phyloP scores from a whole-genome alignment of 768 basidiomycete genomes.

The Hygrophorus pudorinus region DNA sequence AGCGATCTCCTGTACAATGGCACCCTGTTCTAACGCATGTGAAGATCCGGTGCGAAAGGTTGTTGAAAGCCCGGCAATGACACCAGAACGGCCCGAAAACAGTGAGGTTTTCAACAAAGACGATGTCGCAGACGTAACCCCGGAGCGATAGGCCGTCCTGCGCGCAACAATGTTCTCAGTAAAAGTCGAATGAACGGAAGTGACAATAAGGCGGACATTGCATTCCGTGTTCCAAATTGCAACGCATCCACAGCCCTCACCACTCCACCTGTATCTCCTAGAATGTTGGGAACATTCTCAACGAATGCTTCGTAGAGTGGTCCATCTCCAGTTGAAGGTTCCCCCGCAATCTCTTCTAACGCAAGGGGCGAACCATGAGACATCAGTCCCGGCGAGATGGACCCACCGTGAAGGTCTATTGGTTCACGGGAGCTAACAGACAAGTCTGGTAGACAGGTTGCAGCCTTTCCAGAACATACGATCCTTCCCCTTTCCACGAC shows the following conservation, averaged over 20 bases:
- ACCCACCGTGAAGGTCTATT: constrained; percentile 63
- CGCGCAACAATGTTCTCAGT: background rate
- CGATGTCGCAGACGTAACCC: constrained; percentile 54
- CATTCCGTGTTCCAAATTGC: constrained; percentile 61
- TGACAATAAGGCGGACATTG: constrained; percentile 41
- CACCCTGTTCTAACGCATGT: constrained; percentile 49
- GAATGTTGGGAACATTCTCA: constrained; percentile 28
- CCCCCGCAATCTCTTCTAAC: constrained; percentile 62
- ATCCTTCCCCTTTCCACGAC: constrained; percentile 42
- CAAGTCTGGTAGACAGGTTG: constrained; percentile 18
- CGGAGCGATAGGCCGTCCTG: constrained; percentile 57
- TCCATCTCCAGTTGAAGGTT: constrained; percentile 60
- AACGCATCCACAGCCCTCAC: constrained; percentile 62
- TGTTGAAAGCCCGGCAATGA: constrained; percentile 53
- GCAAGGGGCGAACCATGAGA: constrained; percentile 63
- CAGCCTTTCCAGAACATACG: constrained; percentile 31
- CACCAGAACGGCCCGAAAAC: constrained; percentile 26
- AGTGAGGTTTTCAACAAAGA: constrained; percentile 31
- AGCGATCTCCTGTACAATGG: constrained; percentile 47
- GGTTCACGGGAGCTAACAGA: constrained; percentile 14
- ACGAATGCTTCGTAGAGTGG: constrained; percentile 47
- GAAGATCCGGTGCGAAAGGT: constrained; percentile 49
- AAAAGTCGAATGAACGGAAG: constrained; percentile 6
- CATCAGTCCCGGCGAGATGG: constrained; percentile 56
- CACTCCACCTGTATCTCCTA: constrained; percentile 44